Evolutionary conservation across 768 basidiomycete genomes (phyloP), one percentile per base, ranked within the genome.

Genomic region (Boletus coccyginus): DNA sequence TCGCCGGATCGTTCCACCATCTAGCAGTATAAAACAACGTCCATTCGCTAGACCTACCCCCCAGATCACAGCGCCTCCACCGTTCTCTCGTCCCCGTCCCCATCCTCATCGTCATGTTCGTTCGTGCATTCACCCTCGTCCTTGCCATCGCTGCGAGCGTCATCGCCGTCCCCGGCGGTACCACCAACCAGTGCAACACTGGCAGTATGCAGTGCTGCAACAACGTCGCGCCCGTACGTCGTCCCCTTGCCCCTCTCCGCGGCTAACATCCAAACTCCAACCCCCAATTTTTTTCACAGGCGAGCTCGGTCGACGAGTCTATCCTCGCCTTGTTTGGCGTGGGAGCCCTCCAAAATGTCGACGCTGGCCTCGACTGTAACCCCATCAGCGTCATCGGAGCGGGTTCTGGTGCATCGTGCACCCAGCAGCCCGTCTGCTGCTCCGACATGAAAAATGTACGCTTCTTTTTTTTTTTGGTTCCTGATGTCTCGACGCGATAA

Each of bases 21-120:
- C n/a, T n/a, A n/a, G n/a, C n/a, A n/a, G 38, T 65, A 65, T 67
- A 65, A 67, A 61, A 39, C 17, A 24, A 29, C 36, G 16, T 38
- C 16, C 6, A 17, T 1, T 33, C 10, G 13, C 31, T 40, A n/a
- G 31, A 42, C 40, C 14, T 8, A 7, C 43, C 40, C 41, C 49
- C 31, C 52, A 59, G 17, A 19, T 50, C 35, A 8, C 49, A 48
- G 32, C 43, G 12, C 39, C 52, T 50, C 48, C 27, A 7, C 11
- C 17, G 3, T 40, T 19, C 44, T 32, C 52, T 50, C 39, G 14
- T 41, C 33, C 27, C 27, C 27, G 5, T 27, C 16, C 19, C 11
- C 10, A 17, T 29, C 27, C 8, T 4, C 11, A 10, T 17, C 53
- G 2, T 11, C 46, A 68, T 68, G 66, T 56, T 66, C 38, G 3